A percentile compares a stretch with the other conserved stretches of the same genome.
Evolutionary conservation across 2,329 filamentous ascomycete genomes (phyloP).

Genomic region (Fusarium tricinctum): DNA sequence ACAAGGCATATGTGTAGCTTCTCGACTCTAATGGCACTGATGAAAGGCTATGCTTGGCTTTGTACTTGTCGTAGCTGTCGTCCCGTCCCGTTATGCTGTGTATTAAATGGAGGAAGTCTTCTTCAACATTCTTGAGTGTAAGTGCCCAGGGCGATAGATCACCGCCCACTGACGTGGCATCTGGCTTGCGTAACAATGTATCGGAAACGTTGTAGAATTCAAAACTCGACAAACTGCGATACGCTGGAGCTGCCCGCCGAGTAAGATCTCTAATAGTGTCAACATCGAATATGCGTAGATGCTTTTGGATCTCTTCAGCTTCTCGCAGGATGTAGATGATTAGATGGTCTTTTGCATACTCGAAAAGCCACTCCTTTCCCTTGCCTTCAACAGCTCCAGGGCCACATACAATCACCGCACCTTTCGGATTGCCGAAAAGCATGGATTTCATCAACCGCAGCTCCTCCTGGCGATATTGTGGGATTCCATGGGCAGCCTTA

Average conservation of each 20-base stretch:
- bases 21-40: not conserved
- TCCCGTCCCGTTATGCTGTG: not conserved
- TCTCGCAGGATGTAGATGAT: slow-evolving; percentile 15
- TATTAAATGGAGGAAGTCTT: slow-evolving; percentile 14
- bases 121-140: slow-evolving; percentile 15
- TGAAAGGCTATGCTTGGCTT: slow-evolving; percentile 1
- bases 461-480: slow-evolving; percentile 18
- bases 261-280: not conserved
- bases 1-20: slow-evolving; percentile 1
- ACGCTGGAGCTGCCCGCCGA: slow-evolving; percentile 6
- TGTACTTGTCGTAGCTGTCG: not conserved
- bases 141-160: slow-evolving; percentile 13
- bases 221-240: slow-evolving; percentile 1
- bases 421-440: slow-evolving; percentile 5
- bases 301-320: not conserved
- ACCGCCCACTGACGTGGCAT: not conserved
- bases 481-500: not conserved
- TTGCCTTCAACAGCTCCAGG: slow-evolving; percentile 18
- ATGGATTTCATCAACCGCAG: slow-evolving; percentile 5
- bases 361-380: slow-evolving; percentile 11
- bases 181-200: not conserved
- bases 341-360: slow-evolving; percentile 5
- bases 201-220: slow-evolving; percentile 22
- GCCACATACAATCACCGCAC: slow-evolving; percentile 9
- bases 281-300: not conserved